Evolutionary conservation across 257 asterid genomes (phyloP), one percentile per base, ranked within the genome.

Genomic region (Nicotiana otophora): DNA sequence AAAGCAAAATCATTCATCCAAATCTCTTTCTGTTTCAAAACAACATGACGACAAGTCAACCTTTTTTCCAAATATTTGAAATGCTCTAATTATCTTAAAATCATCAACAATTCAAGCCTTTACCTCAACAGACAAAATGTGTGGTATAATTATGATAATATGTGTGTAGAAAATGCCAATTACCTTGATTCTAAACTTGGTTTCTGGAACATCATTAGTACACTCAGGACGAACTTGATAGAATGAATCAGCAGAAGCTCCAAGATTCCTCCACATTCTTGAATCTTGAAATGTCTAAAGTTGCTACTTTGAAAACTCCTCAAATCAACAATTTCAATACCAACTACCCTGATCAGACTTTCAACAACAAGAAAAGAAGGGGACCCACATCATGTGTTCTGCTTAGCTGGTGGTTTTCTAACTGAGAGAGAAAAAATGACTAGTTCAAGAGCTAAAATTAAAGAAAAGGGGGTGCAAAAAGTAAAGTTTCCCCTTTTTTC

Each of bases 111-210:
- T 3, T 33, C 75, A 66, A 16, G 75, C 75, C 26, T 31, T 65
- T 19, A 30, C 11, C 11, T 6, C 31, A 7, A 64, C 42, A 30
- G 42, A 64, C 42, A 64, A 64, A 54, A 4, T 54, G 58, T 39
- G n/a, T 30, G 23, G 2, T 26, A 14, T 17, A 60, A 48, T 4
- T 17, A 2, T 57, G 23, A 17, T 19, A 57, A 57, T 57, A 54
- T 15, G 1, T 54, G 1, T n/a, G 33, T n/a, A 72, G 84, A 51
- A 81, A 84, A 60, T 1, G 14, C 17, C n/a, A 67, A 84, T 74
- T 80, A 95, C 99, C 99, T 93, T 96, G 94, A 96, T 92, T 83
- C 97, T 89, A 84, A 96, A 96, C 91, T 92, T 96, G 95, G 97
- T 92, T 82, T 91, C 81, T 8, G 98, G 96, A 81, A 93, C 97